Base-by-base conservation (phyloP, 208 protist genomes). In the Polymyxa betae region DNA sequence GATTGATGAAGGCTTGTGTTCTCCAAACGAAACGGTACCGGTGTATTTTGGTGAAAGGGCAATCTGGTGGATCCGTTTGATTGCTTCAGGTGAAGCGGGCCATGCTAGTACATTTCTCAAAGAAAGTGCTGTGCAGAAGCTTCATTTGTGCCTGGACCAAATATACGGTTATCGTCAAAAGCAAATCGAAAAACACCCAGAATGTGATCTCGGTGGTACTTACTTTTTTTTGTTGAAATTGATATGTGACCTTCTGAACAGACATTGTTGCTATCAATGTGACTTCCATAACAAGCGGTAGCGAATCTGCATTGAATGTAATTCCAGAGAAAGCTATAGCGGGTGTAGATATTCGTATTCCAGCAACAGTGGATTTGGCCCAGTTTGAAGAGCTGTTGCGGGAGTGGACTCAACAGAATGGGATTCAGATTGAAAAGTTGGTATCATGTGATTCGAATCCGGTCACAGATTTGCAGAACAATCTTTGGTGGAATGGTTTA, bases 11-110 rank as follows among this genome's bases (percentile, higher is more conserved):
- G 87, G 87, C 87, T 40, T 89, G 40, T 38, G 40, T 24, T 35
- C 10, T n/a, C 38, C 87, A 45, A 54, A 5, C 41, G 41, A 0
- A 5, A 40, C n/a, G 10, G 45, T 54, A 20, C 87, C 87, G 0
- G 87, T 89, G 24, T 89, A 52, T 40, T 89, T 60, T 54, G 87
- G 87, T 40, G 87, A 89, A 45, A 16, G 87, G 41, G 87, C 87
- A 0, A 24, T 54, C 40, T 89, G 87, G 87, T 89, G 87, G 38
- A 89, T 89, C 41, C 16, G 40, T 0, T 24, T 89, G n/a, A 38
- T 38, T 12, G 0, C 45, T 16, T 0, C 0, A 40, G 87, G 87
- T 12, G 29, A n/a, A 12, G 12, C 35, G 5, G 87, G 87, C 40
- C 87, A 89, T 40, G 87, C 72, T 12, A 82, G 87, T 40, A 12